Percentiles rank a stretch among this genome's conserved stretches.
phyloP scores from a whole-genome alignment of 192 early-diverging fungal species.

The Coemansia sp. region DNA sequence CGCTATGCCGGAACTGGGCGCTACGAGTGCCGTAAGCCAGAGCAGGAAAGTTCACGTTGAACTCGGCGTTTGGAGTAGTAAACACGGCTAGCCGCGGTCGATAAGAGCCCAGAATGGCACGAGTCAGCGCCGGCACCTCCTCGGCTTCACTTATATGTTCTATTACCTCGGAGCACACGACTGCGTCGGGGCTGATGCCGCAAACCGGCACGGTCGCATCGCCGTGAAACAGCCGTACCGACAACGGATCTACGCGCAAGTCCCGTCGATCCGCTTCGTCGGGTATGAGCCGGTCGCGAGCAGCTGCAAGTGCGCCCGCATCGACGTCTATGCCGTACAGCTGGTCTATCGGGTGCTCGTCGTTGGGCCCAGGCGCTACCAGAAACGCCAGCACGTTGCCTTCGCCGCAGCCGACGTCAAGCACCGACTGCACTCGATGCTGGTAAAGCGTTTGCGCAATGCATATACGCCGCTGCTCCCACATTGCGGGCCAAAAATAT shows the following conservation, averaged over 20 bases:
- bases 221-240: constrained; percentile 68
- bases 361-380: constrained; percentile 45
- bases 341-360: constrained; percentile 51
- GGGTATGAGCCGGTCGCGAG: constrained; percentile 58
- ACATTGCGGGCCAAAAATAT: constrained; percentile 64
- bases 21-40: constrained; percentile 70
- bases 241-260: constrained; percentile 60
- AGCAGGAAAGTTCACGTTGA: constrained; percentile 80
- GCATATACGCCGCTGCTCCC: constrained; percentile 76
- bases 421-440: constrained; percentile 56
- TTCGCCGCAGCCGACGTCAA: constrained; percentile 89
- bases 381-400: constrained; percentile 70
- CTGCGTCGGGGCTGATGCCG: constrained; percentile 56
- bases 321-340: constrained; percentile 76
- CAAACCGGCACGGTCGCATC: constrained; percentile 19
- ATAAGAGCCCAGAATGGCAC: constrained; percentile 63
- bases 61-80: constrained; percentile 86
- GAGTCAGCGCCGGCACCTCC: constrained; percentile 59
- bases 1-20: constrained; percentile 67
- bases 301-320: constrained; percentile 37
- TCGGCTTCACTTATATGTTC: constrained; percentile 69
- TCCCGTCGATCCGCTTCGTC: constrained; percentile 57
- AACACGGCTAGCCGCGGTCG: constrained; percentile 68
- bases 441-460: constrained; percentile 56
- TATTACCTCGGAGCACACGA: constrained; percentile 81